Conservation (phyloP, 176 grass and related monocot genomes). For the bread wheat (Triticum aestivum) region DNA sequence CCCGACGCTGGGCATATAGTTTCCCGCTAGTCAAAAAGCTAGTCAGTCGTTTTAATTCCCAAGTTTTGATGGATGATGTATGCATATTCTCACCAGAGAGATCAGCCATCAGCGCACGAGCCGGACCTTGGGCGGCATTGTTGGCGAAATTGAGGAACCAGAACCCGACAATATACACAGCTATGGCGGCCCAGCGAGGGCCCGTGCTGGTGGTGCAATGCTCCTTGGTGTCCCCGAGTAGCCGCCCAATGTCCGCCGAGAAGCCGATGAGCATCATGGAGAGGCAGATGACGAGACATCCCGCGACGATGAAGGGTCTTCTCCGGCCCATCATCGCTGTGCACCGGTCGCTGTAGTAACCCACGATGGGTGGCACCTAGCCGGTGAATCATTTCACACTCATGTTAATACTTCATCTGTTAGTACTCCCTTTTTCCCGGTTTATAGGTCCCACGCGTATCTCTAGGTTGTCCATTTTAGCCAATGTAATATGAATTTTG, state of each 20-base stretch:
- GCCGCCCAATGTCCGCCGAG: slow-evolving; percentile 76
- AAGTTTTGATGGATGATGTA: neutral
- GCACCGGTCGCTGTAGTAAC: slow-evolving; percentile 73
- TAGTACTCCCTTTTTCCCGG: no score
- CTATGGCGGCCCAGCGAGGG: slow-evolving; percentile 46
- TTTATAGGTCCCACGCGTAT: no score
- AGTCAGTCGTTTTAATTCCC: neutral
- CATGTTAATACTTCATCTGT: no score
- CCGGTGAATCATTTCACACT: neutral
- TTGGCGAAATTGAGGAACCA: slow-evolving; percentile 87
- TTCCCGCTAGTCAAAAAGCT: neutral
- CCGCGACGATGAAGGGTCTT: slow-evolving; percentile 66
- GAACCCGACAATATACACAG: slow-evolving; percentile 74
- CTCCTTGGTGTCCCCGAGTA: slow-evolving; percentile 65
- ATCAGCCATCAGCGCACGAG: slow-evolving; percentile 50
- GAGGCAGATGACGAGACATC: slow-evolving; percentile 56
- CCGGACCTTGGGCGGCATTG: slow-evolving; percentile 62
- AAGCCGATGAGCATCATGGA: slow-evolving; percentile 50
- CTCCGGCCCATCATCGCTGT: slow-evolving; percentile 12
- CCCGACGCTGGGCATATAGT: slow-evolving; percentile 32
- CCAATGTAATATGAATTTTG: no score
- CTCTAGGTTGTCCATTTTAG: no score
- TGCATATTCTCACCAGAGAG: slow-evolving; percentile 18
- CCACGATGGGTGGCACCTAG: slow-evolving; percentile 46
- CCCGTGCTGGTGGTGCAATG: slow-evolving; percentile 57